Conservation (phyloP, 768 basidiomycete species). For the Xanthoconium purpureum region DNA sequence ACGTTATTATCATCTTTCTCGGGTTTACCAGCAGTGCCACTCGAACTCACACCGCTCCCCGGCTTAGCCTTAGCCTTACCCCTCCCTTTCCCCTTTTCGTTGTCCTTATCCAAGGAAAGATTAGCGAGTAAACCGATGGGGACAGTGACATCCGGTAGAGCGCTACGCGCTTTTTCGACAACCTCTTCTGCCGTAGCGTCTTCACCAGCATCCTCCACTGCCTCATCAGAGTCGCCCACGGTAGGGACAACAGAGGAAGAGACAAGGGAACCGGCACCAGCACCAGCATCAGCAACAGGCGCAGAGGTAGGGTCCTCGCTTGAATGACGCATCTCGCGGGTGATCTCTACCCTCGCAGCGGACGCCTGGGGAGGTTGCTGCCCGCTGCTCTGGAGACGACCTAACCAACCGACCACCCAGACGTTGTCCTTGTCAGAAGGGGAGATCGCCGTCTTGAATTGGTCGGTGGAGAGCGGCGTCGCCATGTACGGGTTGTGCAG, state of each 20-base stretch:
- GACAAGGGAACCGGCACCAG: background rate
- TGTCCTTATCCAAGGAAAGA: conserved; percentile 58
- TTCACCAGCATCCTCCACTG: conserved; percentile 30
- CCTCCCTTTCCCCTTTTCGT: conserved; percentile 40
- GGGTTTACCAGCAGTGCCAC: conserved; percentile 23
- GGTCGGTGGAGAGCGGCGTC: conserved; percentile 74
- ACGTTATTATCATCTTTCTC: conserved; percentile 63
- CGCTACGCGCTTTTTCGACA: conserved; percentile 44
- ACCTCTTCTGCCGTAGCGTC: conserved; percentile 37
- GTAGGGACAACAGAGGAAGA: background rate
- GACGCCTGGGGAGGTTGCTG: conserved; percentile 45
- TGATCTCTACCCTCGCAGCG: conserved; percentile 25
- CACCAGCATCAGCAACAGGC: background rate
- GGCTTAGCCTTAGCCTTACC: conserved; percentile 35
- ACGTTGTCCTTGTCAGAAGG: conserved; percentile 68
- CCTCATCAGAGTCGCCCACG: conserved; percentile 40
- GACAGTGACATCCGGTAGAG: conserved; percentile 66
- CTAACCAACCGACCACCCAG: conserved; percentile 70
- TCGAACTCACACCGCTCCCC: conserved; percentile 15
- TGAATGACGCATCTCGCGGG: conserved; percentile 34
- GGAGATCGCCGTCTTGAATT: conserved; percentile 74
- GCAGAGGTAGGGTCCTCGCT: conserved; percentile 1
- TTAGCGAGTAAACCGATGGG: conserved; percentile 76
- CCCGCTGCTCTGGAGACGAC: conserved; percentile 61
- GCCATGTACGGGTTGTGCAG: conserved; percentile 79